Evolutionary conservation across 306 rosid genomes (phyloP).

Genomic region (Castanea crenata): DNA sequence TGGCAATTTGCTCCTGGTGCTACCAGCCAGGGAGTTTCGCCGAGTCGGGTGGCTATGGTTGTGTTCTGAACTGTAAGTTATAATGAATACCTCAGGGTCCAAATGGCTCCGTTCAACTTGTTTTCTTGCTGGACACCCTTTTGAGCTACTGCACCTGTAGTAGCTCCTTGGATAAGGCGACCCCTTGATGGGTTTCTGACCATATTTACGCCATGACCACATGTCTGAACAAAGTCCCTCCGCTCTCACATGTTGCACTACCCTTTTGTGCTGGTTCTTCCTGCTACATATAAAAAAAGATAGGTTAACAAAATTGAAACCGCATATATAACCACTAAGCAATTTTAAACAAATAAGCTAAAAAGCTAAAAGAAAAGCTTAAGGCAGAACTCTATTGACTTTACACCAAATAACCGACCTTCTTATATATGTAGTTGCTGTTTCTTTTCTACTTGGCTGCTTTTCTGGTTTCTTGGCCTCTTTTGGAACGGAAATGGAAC

Average conservation of each 20-base stretch:
- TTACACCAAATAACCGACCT: conserved; percentile 35
- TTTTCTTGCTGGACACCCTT: conserved; percentile 84
- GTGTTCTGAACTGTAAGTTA: conserved; percentile 80
- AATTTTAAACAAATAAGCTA: too few relatives aligned
- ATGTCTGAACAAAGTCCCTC: conserved; percentile 52
- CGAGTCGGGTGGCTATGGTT: conserved; percentile 70
- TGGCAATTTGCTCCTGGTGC: conserved; percentile 40
- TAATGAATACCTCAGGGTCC: conserved; percentile 55
- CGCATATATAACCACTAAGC: neutral
- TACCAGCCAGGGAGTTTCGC: conserved; percentile 49
- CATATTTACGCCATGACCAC: conserved; percentile 98
- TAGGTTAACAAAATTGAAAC: neutral
- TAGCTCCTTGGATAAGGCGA: conserved; percentile 94
- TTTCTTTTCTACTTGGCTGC: conserved; percentile 28
- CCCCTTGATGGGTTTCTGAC: conserved; percentile 96
- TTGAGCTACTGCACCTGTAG: conserved; percentile 79
- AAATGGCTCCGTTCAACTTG: conserved; percentile 75
- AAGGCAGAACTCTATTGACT: neutral
- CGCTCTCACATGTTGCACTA: conserved; percentile 58
- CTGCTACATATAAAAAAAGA: conserved; percentile 25
- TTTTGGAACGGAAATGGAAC: conserved; percentile 36
- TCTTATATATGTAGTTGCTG: conserved; percentile 35
- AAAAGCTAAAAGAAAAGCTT: too few relatives aligned
- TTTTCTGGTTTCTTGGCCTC: conserved; percentile 35
- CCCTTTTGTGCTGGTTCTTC: conserved; percentile 59